phyloP scores from a whole-genome alignment of 371 early-diverging fungal genomes.

The Mortierella sp. region DNA sequence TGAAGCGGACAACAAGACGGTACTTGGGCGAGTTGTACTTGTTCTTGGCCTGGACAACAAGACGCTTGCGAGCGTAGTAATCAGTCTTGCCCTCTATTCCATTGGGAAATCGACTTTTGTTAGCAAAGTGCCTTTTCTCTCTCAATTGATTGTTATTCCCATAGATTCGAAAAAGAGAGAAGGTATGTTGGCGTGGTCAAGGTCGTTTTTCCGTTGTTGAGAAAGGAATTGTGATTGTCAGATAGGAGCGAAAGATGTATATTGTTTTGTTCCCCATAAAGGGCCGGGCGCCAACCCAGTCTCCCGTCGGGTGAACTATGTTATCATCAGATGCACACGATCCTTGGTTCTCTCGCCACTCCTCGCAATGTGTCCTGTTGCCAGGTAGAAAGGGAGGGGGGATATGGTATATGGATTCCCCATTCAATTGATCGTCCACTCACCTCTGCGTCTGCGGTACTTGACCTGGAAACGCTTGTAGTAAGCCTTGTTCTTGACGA shows the following conservation, averaged over 20 bases:
- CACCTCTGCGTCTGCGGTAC: slow-evolving; percentile 98
- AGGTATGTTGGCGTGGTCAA: no score
- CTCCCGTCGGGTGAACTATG: slow-evolving; percentile 66
- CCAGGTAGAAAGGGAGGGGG: no score
- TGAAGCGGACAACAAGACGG: slow-evolving; percentile 99
- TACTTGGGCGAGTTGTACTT: slow-evolving; percentile 99
- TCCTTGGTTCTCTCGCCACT: neutral
- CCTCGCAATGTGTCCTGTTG: no score
- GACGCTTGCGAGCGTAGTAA: slow-evolving; percentile 99
- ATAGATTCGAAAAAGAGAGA: no score
- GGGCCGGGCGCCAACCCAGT: slow-evolving; percentile 49
- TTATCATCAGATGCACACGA: slow-evolving; percentile 58
- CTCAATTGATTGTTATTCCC: no score
- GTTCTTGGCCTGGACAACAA: slow-evolving; percentile 99
- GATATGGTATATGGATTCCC: no score
- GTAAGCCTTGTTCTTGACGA: slow-evolving; percentile 97
- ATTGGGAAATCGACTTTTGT: neutral
- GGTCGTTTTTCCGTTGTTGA: no score
- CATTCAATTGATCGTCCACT: neutral
- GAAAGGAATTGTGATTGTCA: slow-evolving; percentile 21
- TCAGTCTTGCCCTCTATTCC: slow-evolving; percentile 99
- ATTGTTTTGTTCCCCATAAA: slow-evolving; percentile 48
- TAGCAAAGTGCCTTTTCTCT: no score
- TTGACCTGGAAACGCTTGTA: slow-evolving; percentile 99
- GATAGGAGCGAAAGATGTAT: slow-evolving; percentile 56